Evolutionary conservation across 164 flowering plant species (phyloP).

Genomic region (Annona squamosa): DNA sequence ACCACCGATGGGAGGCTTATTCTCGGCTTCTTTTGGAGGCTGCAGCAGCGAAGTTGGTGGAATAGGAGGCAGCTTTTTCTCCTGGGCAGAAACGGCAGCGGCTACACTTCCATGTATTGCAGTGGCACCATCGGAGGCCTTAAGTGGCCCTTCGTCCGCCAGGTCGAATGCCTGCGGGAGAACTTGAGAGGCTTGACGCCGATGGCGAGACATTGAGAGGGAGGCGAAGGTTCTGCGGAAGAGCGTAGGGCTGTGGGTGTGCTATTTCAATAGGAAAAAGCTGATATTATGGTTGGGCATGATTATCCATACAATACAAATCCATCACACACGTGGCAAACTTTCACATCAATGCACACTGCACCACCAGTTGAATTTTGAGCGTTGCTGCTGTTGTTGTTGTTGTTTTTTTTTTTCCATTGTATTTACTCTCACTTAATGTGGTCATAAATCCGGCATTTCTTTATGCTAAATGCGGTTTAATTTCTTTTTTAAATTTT

Average conservation of each 20-base stretch:
- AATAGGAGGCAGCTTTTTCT: background rate
- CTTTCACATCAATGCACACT: background rate
- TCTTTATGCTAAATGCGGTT: no score
- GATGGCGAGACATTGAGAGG: background rate
- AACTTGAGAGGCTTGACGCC: background rate
- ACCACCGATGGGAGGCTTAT: background rate
- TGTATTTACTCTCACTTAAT: no score
- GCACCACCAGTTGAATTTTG: background rate
- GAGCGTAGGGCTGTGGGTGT: background rate
- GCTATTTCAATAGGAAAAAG: background rate
- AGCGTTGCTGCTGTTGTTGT: no score
- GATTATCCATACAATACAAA: background rate
- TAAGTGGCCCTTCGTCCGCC: background rate
- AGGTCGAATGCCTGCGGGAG: background rate
- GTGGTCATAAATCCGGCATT: no score
- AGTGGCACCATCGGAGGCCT: background rate
- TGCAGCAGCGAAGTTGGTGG: background rate
- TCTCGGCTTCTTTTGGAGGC: background rate
- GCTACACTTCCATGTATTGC: background rate
- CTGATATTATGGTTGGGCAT: background rate
- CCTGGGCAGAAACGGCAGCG: background rate
- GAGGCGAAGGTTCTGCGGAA: background rate
- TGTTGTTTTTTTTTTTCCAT: no score
- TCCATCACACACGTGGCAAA: background rate
- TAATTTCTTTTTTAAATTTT: no score